phyloP scores from a whole-genome alignment of 2,329 filamentous ascomycete species.

The Alternaria viburni region DNA sequence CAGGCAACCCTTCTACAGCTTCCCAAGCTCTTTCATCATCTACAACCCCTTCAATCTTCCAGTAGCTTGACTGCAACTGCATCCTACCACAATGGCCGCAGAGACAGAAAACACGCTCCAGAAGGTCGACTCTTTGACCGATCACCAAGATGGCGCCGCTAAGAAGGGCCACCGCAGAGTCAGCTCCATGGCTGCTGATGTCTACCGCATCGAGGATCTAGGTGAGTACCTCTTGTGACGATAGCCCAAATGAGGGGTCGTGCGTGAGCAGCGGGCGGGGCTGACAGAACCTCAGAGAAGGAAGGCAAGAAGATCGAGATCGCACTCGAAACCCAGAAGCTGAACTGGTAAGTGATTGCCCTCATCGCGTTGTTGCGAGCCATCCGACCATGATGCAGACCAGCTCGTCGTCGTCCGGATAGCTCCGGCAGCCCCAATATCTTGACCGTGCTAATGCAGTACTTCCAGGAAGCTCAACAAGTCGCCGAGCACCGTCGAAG shows the following conservation, averaged over 20 bases:
- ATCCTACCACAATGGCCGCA: conserved; percentile 58
- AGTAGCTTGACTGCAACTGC: conserved; percentile 9
- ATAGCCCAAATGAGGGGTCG: conserved; percentile 21
- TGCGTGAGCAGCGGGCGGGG: conserved; percentile 35
- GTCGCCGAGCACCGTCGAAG: conserved; percentile 77
- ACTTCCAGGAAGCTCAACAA: conserved; percentile 87
- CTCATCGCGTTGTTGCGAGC: background rate
- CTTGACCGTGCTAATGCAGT: conserved; percentile 21
- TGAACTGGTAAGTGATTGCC: conserved; percentile 74
- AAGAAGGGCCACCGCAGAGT: conserved; percentile 69
- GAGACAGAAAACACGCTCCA: conserved; percentile 64
- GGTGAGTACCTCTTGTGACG: conserved; percentile 62
- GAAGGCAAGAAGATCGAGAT: conserved; percentile 75
- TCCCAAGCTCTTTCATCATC: conserved; percentile 21
- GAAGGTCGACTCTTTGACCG: conserved; percentile 92
- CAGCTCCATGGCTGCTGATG: conserved; percentile 75
- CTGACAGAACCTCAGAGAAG: conserved; percentile 65
- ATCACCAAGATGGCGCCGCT: conserved; percentile 70
- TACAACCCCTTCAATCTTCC: conserved; percentile 10
- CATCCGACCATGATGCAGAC: background rate
- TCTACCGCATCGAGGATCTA: conserved; percentile 84
- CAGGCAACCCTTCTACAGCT: conserved; percentile 16
- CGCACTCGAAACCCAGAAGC: conserved; percentile 81
- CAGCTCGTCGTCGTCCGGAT: conserved; percentile 13
- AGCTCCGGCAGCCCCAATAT: conserved; percentile 5